Conservation (phyloP, 73 alveolate genomes). For the Paramecium pentaurelia region DNA sequence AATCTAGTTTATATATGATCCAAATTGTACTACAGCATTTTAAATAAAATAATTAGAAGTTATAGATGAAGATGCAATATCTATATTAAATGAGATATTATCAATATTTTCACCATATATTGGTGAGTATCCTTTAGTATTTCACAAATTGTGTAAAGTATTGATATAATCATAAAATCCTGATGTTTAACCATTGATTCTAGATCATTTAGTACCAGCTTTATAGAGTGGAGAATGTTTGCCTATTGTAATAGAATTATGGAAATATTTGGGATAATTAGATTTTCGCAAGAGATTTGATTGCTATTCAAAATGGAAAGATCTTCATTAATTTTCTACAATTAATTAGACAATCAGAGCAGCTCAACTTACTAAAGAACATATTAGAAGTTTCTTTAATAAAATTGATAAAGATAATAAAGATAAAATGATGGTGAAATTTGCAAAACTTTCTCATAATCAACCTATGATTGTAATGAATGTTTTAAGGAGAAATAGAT, state of each 20-base stretch:
- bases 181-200: neutral
- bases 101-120: neutral
- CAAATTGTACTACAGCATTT: slow-evolving; percentile 2
- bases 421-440: slow-evolving; percentile 29
- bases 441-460: neutral
- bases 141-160: slow-evolving; percentile 9
- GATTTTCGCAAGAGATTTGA: slow-evolving; percentile 14
- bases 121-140: slow-evolving; percentile 19
- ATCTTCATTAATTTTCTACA: neutral
- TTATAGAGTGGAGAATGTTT: neutral
- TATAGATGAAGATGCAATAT: neutral
- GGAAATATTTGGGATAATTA: slow-evolving; percentile 1
- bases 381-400: neutral
- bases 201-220: neutral
- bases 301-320: slow-evolving; percentile 2
- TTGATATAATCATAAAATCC: neutral
- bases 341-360: neutral
- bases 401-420: slow-evolving; percentile 30
- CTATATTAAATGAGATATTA: neutral
- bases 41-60: neutral
- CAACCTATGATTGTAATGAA: slow-evolving; percentile 2
- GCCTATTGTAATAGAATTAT: neutral
- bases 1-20: slow-evolving; percentile 17
- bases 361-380: neutral
- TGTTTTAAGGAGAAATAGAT: neutral